A percentile compares a stretch with the other conserved stretches of the same genome.
phyloP scores from a whole-genome alignment of 2,329 filamentous ascomycete species.

The Fusarium buxicola region DNA sequence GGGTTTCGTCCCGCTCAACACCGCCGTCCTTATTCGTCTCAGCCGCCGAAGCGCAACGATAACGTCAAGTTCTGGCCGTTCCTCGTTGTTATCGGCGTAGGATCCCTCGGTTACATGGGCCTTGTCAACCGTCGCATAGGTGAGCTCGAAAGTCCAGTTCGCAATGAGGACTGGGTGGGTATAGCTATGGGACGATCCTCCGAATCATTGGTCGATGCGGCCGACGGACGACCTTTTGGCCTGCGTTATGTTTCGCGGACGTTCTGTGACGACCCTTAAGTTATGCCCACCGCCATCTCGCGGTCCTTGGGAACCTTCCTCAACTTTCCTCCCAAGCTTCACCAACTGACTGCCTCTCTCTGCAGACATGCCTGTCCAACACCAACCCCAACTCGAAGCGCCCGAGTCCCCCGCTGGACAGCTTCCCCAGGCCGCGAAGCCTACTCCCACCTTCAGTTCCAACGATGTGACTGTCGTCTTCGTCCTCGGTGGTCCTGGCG shows the following conservation, averaged over 20 bases:
- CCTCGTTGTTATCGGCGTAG: conserved; percentile 60
- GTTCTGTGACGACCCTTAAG: conserved; percentile 6
- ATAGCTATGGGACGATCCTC: conserved; percentile 4
- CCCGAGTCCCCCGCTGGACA: conserved; percentile 39
- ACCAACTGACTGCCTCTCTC: conserved; percentile 5
- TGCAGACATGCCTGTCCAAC: conserved; percentile 24
- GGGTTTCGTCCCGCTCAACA: conserved; percentile 32
- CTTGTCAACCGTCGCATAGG: conserved; percentile 63
- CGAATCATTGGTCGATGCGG: conserved; percentile 23
- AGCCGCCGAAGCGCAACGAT: conserved; percentile 52
- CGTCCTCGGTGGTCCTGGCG: conserved; percentile 94
- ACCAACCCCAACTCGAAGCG: conserved; percentile 24
- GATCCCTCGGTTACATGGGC: conserved; percentile 62
- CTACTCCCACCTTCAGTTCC: conserved; percentile 76
- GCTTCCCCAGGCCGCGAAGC: conserved; percentile 62
- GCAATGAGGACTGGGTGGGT: conserved; percentile 4
- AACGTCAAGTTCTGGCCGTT: conserved; percentile 70
- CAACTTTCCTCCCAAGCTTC: conserved; percentile 1
- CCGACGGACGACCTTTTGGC: conserved; percentile 19
- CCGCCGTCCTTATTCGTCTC: conserved; percentile 57
- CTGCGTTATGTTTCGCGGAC: conserved; percentile 5
- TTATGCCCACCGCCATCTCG: conserved; percentile 12
- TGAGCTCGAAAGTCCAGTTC: conserved; percentile 46
- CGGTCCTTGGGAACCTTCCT: background rate
- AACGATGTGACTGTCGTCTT: conserved; percentile 91